Base-by-base conservation (phyloP, 164 flowering plant species). In the Vitis riparia region DNA sequence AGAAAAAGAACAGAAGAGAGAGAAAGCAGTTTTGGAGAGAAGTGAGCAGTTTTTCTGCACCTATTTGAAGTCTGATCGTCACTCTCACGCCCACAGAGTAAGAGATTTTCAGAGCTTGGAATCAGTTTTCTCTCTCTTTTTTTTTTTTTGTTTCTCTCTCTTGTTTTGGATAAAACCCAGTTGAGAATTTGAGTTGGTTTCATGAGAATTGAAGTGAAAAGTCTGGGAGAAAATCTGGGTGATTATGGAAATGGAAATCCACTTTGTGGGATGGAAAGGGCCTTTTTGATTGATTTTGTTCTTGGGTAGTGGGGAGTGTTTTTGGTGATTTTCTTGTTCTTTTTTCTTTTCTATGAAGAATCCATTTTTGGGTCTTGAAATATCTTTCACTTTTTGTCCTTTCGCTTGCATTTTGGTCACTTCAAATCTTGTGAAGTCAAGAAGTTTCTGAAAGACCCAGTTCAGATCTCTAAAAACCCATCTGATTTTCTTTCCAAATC, bases 51-150 rank as follows among this genome's bases (percentile, higher is more conserved):
- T 61, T 57, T 32, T 71, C 55, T 77, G 44, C 44, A 37, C 44
- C 48, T 73, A 68, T 73, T 61, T 67, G 32, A 60, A 59, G 69
- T 48, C 69, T 47, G 16, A 68, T 62, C 61, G 62, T 76, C 69
- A 53, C 70, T 74, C 71, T 71, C 72, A 76, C 77, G 80, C 78
- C 74, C 29, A 73, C 30, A 56, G 64, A 50, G 47, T 50, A 11
- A 63, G 29, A 55, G 15, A 11, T 44, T 23, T 59, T 30, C 50
- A 71, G 49, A 68, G 55, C 61, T 52, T 30, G 23, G 32, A 49
- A 11, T 55, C 69, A n/a, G 48, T 27, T 15, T 47, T 66, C 66
- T 63, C 12, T 5, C 6, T 55, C 6, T 59, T 50, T 52, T 61
- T 27, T 12, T 12, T 15, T 14, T 15, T 15, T 50, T 58, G 8